Evolutionary conservation across 768 basidiomycete genomes (phyloP).

Genomic region (Trametes coccinea): DNA sequence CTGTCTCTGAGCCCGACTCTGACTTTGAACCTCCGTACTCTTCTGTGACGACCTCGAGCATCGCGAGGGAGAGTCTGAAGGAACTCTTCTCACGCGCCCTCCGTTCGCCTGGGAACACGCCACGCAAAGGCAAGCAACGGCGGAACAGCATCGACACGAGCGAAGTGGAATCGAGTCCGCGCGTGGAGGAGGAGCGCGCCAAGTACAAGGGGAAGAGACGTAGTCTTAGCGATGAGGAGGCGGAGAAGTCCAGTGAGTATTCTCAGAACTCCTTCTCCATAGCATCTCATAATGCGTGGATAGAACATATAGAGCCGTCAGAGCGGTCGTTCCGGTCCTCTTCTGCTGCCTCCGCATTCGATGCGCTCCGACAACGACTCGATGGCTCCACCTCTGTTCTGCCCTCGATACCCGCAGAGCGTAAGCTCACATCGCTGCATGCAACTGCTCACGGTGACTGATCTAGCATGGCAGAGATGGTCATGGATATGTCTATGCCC

Average conservation of each 20-base stretch:
- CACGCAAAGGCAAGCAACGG: conserved; percentile 51
- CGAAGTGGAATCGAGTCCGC: conserved; percentile 58
- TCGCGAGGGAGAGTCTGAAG: conserved; percentile 59
- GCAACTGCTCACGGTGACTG: background rate
- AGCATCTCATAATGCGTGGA: background rate
- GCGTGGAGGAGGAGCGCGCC: conserved; percentile 41
- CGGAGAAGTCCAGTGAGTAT: conserved; percentile 54
- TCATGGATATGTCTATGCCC: conserved; percentile 25
- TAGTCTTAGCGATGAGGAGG: conserved; percentile 71
- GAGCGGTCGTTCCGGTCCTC: conserved; percentile 19
- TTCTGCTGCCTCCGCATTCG: conserved; percentile 23
- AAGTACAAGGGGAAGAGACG: conserved; percentile 52
- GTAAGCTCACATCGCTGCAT: conserved; percentile 12
- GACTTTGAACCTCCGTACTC: conserved; percentile 55
- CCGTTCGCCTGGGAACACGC: conserved; percentile 64
- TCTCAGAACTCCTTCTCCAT: background rate
- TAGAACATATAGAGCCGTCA: conserved; percentile 18
- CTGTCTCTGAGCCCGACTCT: conserved; percentile 53
- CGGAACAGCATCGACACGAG: conserved; percentile 62
- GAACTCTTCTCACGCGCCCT: conserved; percentile 67
- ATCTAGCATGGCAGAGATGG: conserved; percentile 9
- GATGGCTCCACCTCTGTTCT: conserved; percentile 17
- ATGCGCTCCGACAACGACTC: conserved; percentile 26
- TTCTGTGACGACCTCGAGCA: conserved; percentile 40
- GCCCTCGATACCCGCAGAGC: conserved; percentile 22